Evolutionary conservation across 148 eudicot genomes (phyloP), one percentile per base, ranked within the genome.

Genomic region (Limonium bicolor): DNA sequence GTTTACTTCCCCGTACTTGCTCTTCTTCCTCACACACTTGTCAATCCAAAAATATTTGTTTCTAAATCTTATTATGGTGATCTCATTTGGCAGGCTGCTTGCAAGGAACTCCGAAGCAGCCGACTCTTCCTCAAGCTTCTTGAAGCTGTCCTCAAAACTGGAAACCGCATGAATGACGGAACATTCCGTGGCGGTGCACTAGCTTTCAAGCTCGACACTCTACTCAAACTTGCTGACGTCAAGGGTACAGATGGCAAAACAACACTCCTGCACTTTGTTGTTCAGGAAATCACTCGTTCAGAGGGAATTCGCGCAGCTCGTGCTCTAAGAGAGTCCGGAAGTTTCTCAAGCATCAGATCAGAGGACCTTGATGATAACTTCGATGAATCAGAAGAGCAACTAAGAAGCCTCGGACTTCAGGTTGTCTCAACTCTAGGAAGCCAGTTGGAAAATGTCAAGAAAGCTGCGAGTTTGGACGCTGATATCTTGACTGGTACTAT

Each of bases 131-230:
- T 73, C 39, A 81, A 81, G 64, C 92, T 81, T 56, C 64, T 81
- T 28, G 92, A 81, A 59, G 92, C 85, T 50, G 92, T 81, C 48
- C 71, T 81, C 27, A 81, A 81, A 65, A 73, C 92, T 3, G 92
- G 92, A 27, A 81, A 81, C 40, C 85, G 92, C 45, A 81, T 81
- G 92, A 81, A 81, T 44, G 73, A 46, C 35, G 85, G 92, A 41
- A 77, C 85, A 34, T 77, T 70, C 46, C 81, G 92, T 40, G 92
- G 92, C 10, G 78, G 78, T 30, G 92, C 92, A 24, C 77, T 70
- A 21, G 85, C 92, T 27, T 77, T 81, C 65, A 81, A 77, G 56
- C 73, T 81, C 41, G 85, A 81, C 55, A 81, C 92, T n/a, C 64
- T 81, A 26, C 53, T 81, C 50, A 82, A 82, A 64, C 32, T 82